phyloP scores from a whole-genome alignment of 2,329 filamentous ascomycete species.

The Rhynchosporium secalis region DNA sequence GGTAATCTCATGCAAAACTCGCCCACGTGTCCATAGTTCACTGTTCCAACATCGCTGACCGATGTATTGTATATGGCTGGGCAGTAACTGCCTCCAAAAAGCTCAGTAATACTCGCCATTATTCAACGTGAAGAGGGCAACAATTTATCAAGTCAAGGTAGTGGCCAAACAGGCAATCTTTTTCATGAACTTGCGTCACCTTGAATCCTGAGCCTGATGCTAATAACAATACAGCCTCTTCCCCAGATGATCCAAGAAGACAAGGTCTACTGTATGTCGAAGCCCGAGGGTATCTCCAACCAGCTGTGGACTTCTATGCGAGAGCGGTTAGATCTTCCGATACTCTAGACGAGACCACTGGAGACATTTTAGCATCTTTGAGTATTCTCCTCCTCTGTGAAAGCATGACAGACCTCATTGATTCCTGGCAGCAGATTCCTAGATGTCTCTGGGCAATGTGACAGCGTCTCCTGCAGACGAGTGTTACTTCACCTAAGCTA shows the following conservation, averaged over 20 bases:
- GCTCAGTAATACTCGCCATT: slow-evolving; percentile 50
- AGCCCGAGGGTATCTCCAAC: slow-evolving; percentile 51
- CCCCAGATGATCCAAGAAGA: slow-evolving; percentile 37
- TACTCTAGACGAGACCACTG: slow-evolving; percentile 42
- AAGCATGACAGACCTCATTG: slow-evolving; percentile 4
- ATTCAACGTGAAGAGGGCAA: slow-evolving; percentile 48
- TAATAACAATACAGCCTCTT: slow-evolving; percentile 31
- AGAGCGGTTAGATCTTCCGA: slow-evolving; percentile 48
- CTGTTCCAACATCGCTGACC: background rate
- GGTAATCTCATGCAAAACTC: slow-evolving; percentile 38
- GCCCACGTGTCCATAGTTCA: background rate
- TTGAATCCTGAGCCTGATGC: background rate
- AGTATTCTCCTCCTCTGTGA: slow-evolving; percentile 25
- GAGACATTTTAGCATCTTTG: slow-evolving; percentile 48
- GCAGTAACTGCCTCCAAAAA: slow-evolving; percentile 49
- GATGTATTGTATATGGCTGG: slow-evolving; percentile 44
- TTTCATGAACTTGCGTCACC: slow-evolving; percentile 35
- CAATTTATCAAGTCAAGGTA: slow-evolving; percentile 35
- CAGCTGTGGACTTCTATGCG: slow-evolving; percentile 52
- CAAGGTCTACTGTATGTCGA: slow-evolving; percentile 49
- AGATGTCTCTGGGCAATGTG: slow-evolving; percentile 54
- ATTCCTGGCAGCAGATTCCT: slow-evolving; percentile 48
- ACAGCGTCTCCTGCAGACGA: slow-evolving; percentile 47
- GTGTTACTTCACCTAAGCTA: slow-evolving; percentile 47
- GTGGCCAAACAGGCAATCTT: slow-evolving; percentile 26